Base-by-base conservation (phyloP, 2,329 filamentous ascomycete species). In the Penicillium digitatum region DNA sequence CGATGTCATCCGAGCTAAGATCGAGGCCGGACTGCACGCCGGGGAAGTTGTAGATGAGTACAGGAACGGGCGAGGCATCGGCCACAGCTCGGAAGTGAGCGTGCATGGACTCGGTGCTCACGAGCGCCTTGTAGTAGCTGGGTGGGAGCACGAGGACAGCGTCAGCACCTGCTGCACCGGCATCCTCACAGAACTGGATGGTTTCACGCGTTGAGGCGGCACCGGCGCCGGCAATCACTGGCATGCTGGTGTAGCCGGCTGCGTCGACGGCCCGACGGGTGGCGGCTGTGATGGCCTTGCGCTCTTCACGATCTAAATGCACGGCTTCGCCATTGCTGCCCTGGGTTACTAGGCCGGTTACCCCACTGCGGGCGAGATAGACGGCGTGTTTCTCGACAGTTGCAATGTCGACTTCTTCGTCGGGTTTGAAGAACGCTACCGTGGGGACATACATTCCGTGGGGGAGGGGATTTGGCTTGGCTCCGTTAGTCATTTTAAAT, bases 271-370 rank as follows among this genome's bases (percentile, higher is more conserved):
- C 87, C 58, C 82, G 79, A 38, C 89, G 85, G 1, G 88, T 91
- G 32, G 86, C 84, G 48, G 77, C 76, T 7, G 87, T 91, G 64
- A 93, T 83, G 48, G 83, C 75, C 45, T 82, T 81, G 56, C 88
- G 83, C 74, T 93, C 89, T 24, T 81, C 77, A 64, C 86, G 86
- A 40, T 85, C 85, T 32, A 93, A 80, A 67, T 91, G 88, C 12
- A 91, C 88, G 8, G 89, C 88, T 76, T 94, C 89, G 65, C 89
- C 89, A 68, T 93, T 93, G 68, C 87, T 90, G 44, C 89, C 89
- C 70, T 91, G 88, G 11, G 87, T 89, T 46, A 88, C 87, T 44
- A 93, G 79, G 20, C 88, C 88, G 16, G 86, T 82, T 39, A 92
- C 83, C 60, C 89, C 89, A 27, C 87, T 83, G 53, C 81, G 72